These are phyloP conservation scores for Solanum corneliomulleri DNA, from an alignment of 257 asterid species.

Conservation along the genomic window DNA sequence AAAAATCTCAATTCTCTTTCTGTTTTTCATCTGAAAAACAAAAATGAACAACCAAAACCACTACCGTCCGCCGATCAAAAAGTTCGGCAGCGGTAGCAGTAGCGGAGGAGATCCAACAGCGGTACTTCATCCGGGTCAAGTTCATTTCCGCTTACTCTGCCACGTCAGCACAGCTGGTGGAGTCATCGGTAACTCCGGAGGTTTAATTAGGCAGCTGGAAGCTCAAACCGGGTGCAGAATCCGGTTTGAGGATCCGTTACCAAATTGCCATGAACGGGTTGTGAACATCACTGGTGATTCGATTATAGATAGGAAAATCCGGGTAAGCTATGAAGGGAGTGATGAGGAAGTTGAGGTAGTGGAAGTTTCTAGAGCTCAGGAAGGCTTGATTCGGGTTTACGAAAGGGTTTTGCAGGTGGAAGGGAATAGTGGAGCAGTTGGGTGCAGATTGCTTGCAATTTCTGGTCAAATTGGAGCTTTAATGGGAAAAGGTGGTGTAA, in stretches of 20 bases:
- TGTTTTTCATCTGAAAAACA: background rate
- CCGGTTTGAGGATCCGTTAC: slow-evolving; percentile 22
- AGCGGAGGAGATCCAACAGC: background rate
- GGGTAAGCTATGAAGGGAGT: background rate
- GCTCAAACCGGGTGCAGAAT: slow-evolving; percentile 29
- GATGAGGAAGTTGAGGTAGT: slow-evolving; percentile 10
- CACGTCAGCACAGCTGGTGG: slow-evolving; percentile 39
- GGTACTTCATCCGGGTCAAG: slow-evolving; percentile 8
- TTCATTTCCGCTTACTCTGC: slow-evolving; percentile 41
- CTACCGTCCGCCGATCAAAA: background rate
- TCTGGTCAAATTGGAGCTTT: slow-evolving; percentile 31
- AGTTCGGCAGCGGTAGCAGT: background rate
- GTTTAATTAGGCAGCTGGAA: slow-evolving; percentile 28
- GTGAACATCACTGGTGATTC: slow-evolving; percentile 36
- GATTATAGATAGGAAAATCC: slow-evolving; percentile 13
- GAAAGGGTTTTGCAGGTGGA: slow-evolving; percentile 51
- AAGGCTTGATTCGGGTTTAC: slow-evolving; percentile 43
- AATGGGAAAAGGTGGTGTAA: slow-evolving; percentile 44
- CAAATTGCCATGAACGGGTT: slow-evolving; percentile 46
- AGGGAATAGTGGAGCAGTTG: slow-evolving; percentile 8
- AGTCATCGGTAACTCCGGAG: slow-evolving; percentile 40
- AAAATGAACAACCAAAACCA: background rate
- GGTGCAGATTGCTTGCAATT: slow-evolving; percentile 38
- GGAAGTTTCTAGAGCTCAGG: slow-evolving; percentile 40
- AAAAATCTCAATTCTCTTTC: background rate